phyloP scores from a whole-genome alignment of 2,329 filamentous ascomycete genomes.

The Sporothrix pseudoabietina region DNA sequence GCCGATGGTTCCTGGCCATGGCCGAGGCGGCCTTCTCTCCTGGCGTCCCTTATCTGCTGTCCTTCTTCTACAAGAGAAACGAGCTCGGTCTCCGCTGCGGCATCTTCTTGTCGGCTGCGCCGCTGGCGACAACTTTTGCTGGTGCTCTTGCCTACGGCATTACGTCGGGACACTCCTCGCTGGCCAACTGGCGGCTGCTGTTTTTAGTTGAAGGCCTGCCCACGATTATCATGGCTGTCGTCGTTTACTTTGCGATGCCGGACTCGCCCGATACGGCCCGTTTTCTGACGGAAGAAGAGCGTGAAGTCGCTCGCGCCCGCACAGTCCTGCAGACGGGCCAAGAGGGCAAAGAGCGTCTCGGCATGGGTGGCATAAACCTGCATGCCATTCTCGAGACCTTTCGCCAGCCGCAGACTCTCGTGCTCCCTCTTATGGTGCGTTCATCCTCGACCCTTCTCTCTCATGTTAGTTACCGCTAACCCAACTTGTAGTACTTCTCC shows the following conservation, averaged over 20 bases:
- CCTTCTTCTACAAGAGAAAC: constrained; percentile 51
- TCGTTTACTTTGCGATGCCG: constrained; percentile 58
- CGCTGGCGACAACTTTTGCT: constrained; percentile 68
- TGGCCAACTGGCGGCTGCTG: constrained; percentile 66
- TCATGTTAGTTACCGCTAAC: not conserved
- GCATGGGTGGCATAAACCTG: constrained; percentile 45
- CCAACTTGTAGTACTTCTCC: constrained; percentile 40
- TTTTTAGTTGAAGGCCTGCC: constrained; percentile 68
- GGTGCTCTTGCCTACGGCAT: constrained; percentile 66
- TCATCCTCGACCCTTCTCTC: too few relatives aligned
- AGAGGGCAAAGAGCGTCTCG: constrained; percentile 51
- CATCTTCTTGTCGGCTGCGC: constrained; percentile 68
- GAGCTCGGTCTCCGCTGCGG: constrained; percentile 73
- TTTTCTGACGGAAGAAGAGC: constrained; percentile 61
- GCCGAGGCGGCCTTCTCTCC: constrained; percentile 49
- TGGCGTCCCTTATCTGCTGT: constrained; percentile 49
- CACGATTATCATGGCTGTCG: constrained; percentile 55
- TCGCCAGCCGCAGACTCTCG: constrained; percentile 53
- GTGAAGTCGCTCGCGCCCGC: constrained; percentile 56
- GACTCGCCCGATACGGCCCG: constrained; percentile 55
- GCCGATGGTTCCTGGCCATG: constrained; percentile 48
- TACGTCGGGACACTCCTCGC: constrained; percentile 55
- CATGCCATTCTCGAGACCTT: constrained; percentile 53
- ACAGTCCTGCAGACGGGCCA: constrained; percentile 56
- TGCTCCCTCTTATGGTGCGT: constrained; percentile 43